phyloP scores from a whole-genome alignment of 345 rosid species.

The Noccaea bulbosa region DNA sequence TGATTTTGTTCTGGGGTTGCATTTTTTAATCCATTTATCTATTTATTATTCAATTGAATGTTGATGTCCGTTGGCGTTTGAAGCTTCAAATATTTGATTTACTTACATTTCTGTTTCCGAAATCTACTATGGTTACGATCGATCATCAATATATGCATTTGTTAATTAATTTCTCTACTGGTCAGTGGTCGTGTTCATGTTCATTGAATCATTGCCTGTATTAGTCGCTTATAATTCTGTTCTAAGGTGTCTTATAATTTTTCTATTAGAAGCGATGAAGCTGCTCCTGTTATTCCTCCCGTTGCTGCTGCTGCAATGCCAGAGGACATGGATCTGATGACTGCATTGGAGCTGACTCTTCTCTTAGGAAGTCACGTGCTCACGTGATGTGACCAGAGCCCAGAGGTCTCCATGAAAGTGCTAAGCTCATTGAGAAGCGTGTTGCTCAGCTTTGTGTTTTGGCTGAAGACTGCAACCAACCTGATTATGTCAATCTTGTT shows the following conservation, averaged over 20 bases:
- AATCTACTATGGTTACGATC: not conserved
- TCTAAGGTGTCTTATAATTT: not conserved
- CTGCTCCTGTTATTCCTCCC: constrained; percentile 47
- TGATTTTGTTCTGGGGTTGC: constrained; percentile 3
- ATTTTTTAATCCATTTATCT: not conserved
- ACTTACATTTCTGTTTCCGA: not conserved
- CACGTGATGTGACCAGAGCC: too few relatives aligned
- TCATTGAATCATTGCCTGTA: not conserved
- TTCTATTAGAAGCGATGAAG: constrained; percentile 63
- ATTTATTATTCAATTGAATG: not conserved
- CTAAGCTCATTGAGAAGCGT: constrained; percentile 78
- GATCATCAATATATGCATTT: not conserved
- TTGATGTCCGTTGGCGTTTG: not conserved
- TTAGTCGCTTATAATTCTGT: not conserved
- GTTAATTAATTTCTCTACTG: not conserved
- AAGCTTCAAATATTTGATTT: not conserved
- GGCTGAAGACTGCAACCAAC: constrained; percentile 82
- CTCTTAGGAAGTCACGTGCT: constrained; percentile 65
- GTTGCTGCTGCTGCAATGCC: constrained; percentile 49
- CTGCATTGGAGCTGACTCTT: constrained; percentile 68
- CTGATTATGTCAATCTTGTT: constrained; percentile 71
- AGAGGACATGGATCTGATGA: constrained; percentile 78
- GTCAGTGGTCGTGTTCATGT: not conserved
- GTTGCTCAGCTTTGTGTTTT: constrained; percentile 69
- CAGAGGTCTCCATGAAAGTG: constrained; percentile 70